phyloP scores from a whole-genome alignment of 176 grass and related monocot species.

The Urochloa ruziziensis region DNA sequence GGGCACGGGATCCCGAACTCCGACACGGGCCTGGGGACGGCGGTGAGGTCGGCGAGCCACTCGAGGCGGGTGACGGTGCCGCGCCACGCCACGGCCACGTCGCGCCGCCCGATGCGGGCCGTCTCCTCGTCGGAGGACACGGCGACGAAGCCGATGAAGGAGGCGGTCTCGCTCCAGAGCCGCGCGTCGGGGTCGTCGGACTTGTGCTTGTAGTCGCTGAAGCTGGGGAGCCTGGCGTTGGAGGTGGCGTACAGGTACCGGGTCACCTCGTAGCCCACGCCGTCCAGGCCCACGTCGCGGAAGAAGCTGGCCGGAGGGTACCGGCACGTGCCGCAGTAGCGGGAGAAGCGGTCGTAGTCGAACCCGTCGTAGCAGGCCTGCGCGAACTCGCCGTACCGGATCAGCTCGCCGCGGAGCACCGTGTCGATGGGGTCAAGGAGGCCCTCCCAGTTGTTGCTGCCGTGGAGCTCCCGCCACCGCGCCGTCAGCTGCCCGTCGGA shows the following conservation, averaged over 20 bases:
- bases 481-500: constrained; percentile 20
- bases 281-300: constrained; percentile 19
- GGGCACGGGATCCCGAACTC: constrained; percentile 41
- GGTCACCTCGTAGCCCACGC: constrained; percentile 48
- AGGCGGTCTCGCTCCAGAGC: constrained; percentile 56
- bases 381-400: constrained; percentile 75
- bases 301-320: constrained; percentile 41
- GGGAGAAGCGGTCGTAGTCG: constrained; percentile 58
- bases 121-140: constrained; percentile 50
- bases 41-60: too few relatives aligned
- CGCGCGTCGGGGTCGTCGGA: not conserved
- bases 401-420: constrained; percentile 47
- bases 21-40: not conserved
- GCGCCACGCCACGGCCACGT: constrained; percentile 60
- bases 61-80: constrained; percentile 62
- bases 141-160: constrained; percentile 79
- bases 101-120: constrained; percentile 53
- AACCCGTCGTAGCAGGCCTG: constrained; percentile 73
- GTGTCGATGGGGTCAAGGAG: constrained; percentile 62
- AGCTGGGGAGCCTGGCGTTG: constrained; percentile 3
- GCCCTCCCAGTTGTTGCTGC: constrained; percentile 36
- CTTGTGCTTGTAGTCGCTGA: not conserved
- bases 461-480: too few relatives aligned
- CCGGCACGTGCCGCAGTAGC: constrained; percentile 54
- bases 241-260: constrained; percentile 58